Conservation (phyloP, 805 yeast genomes). For the Grigorovia yakushimaensis region DNA sequence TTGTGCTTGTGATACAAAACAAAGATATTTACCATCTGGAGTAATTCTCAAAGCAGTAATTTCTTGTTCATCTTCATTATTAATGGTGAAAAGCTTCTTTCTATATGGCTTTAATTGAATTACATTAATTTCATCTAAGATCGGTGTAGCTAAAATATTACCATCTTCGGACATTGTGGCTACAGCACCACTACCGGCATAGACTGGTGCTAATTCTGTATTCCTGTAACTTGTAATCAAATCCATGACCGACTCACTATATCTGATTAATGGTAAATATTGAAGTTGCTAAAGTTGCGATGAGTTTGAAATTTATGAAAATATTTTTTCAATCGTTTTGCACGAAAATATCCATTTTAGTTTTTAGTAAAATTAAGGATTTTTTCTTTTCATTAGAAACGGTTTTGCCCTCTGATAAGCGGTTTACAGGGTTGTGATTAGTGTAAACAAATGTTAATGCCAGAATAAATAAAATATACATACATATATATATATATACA, state of each 20-base stretch:
- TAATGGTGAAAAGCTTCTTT: constrained; percentile 42
- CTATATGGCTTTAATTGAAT: constrained; percentile 43
- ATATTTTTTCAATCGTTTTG: constrained; percentile 1
- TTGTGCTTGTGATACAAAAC: constrained; percentile 74
- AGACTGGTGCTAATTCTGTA: constrained; percentile 63
- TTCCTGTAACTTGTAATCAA: constrained; percentile 28
- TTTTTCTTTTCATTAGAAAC: background rate
- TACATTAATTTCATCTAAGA: constrained; percentile 65
- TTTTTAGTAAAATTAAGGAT: background rate
- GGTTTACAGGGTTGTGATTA: background rate
- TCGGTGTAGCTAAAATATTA: constrained; percentile 63
- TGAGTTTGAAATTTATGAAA: constrained; percentile 5
- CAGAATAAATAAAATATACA: background rate
- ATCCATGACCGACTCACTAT: constrained; percentile 18
- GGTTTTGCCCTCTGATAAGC: background rate
- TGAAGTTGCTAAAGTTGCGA: constrained; percentile 2
- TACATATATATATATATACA: background rate
- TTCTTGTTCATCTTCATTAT: constrained; percentile 74
- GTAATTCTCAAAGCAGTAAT: constrained; percentile 69
- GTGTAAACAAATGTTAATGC: background rate
- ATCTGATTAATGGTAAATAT: background rate
- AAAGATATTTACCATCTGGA: constrained; percentile 62
- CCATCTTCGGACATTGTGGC: constrained; percentile 61
- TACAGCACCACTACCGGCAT: constrained; percentile 67
- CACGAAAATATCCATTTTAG: background rate